phyloP scores from a whole-genome alignment of 1,139 yeast species.

The Suhomyces ambrosiae region DNA sequence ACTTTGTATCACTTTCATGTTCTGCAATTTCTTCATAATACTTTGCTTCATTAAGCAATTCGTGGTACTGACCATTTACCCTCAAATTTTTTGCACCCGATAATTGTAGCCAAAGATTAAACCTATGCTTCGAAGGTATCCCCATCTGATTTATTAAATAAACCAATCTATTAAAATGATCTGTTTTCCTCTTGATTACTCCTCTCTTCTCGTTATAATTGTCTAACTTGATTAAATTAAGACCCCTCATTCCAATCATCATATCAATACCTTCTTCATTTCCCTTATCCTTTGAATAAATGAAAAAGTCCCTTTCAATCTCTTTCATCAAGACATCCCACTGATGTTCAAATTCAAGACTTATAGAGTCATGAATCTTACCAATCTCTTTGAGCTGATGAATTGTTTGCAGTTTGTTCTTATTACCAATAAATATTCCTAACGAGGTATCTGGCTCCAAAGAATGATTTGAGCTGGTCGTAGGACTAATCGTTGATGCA shows the following conservation, averaged over 20 bases:
- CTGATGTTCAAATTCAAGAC: conserved; percentile 28
- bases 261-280: conserved; percentile 26
- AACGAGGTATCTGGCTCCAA: conserved; percentile 11
- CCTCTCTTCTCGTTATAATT: conserved; percentile 11
- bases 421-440: conserved; percentile 19
- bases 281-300: conserved; percentile 16
- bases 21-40: conserved; percentile 8
- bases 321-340: conserved; percentile 40
- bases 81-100: conserved; percentile 51
- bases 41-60: conserved; percentile 22
- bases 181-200: conserved; percentile 10
- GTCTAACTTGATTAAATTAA: conserved; percentile 28
- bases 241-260: conserved; percentile 42
- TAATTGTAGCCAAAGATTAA: conserved; percentile 56
- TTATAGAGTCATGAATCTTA: conserved; percentile 36
- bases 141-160: conserved; percentile 45
- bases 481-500: neutral
- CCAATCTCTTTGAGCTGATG: conserved; percentile 36
- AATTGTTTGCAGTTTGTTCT: conserved; percentile 19
- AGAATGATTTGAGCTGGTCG: neutral
- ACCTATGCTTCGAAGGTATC: conserved; percentile 51
- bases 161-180: conserved; percentile 27
- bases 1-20: conserved; percentile 1
- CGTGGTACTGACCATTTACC: conserved; percentile 54
- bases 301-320: conserved; percentile 28